Evolutionary conservation across 2,329 filamentous ascomycete genomes (phyloP), one percentile per base, ranked within the genome.

Genomic region (Trichoderma atrobrunneum): DNA sequence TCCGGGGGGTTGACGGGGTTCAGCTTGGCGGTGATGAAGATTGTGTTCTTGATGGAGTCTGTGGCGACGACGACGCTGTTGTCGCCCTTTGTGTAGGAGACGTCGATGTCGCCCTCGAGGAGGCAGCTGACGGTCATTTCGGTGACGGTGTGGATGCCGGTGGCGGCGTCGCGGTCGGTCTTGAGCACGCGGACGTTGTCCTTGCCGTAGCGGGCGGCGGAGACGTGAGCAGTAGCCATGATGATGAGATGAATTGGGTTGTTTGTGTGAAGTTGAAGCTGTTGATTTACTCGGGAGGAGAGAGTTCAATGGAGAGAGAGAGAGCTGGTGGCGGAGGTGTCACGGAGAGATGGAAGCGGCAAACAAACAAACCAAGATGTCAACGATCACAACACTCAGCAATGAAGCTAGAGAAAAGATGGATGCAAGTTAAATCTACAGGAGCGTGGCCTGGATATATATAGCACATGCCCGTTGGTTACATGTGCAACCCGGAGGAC

Each of bases 151-250:
- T 99, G 95, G 26, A 90, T 86, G 71, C 92, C 92, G 21, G 92
- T 92, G 78, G 90, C 86, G 80, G 90, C 86, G 81, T 98, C 90
- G 78, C 90, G 90, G 79, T 97, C 88, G 79, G 98, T 94, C 84
- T 99, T 99, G 90, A 92, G 97, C 78, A 99, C 90, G 79, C 96
- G 95, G 87, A 99, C 92, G 85, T 99, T 98, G 89, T 98, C 96
- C 90, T 99, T 95, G 85, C 93, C 93, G 81, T 95, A 95, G 80
- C 91, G 90, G 78, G 93, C 92, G 78, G 88, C 84, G 73, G 87
- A 85, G 73, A 91, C 82, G 76, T 82, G 81, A 75, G 88, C 83
- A 88, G 91, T 90, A 61, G 57, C 76, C 74, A 70, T 68, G 28
- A 65, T 72, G 34, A 7, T 39, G 68, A 62, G 30, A 73, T 71